Base-by-base conservation (phyloP, 1,284 basidiomycete species). In the Schizophyllum commune region DNA sequence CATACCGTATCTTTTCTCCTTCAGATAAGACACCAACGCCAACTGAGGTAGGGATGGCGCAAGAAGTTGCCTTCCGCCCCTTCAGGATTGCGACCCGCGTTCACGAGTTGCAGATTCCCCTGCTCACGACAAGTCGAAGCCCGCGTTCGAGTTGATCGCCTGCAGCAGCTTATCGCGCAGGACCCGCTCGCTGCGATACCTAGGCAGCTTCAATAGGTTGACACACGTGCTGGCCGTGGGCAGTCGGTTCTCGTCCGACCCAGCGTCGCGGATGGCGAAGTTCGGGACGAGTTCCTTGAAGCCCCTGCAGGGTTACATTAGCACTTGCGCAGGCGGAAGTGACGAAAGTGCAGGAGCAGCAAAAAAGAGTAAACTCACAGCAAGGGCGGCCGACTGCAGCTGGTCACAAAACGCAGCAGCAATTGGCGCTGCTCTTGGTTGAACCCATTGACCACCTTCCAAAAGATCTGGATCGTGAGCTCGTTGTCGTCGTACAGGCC, bases 341-440 rank as follows among this genome's bases (percentile, higher is more conserved):
- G 27, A 27, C 27, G 5, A 27, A 5, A 27, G 5, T 2, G 27
- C 27, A 5, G 27, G 27, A 55, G 55, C n/a, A 56, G 17, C 20
- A 47, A 17, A 32, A 32, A 52, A 19, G 17, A 56, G 21, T 1
- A 34, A 4, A 75, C 88, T 68, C 68, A 91, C 84, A 98, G 73
- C 5, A 92, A 74, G 0, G 95, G 95, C 0, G 95, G 94, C 11
- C 94, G 81, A 65, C 91, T 90, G 69, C 94, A 96, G 63, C 90
- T 92, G 7, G 95, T 97, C 17, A 93, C 95, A 69, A 97, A 98
- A 5, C 91, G 83, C 59, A 98, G 72, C 62, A 97, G 76, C 1
- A 84, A 78, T 55, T 84, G 76, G 17, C 86, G 81, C 65, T 94
- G 85, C 55, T 90, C 86, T 59, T 90, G 85, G 63, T 85, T 79